Evolutionary conservation across 202 grass and related monocot species (phyloP).

Genomic region (Carex arenaria): DNA sequence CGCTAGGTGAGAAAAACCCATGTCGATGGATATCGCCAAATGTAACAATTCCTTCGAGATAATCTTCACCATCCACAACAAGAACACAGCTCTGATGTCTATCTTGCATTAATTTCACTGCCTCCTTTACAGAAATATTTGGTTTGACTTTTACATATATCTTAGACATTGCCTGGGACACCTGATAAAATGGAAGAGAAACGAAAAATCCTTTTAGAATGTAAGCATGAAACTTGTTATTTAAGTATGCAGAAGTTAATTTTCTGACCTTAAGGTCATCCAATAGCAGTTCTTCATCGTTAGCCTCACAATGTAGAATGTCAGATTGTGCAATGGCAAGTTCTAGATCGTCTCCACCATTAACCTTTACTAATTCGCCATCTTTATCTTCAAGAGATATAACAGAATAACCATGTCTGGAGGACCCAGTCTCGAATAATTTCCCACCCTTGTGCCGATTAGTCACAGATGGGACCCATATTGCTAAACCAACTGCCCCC

Average conservation of each 20-base stretch:
- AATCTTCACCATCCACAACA: slow-evolving; percentile 88
- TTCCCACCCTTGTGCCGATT: slow-evolving; percentile 60
- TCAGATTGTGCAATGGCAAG: slow-evolving; percentile 57
- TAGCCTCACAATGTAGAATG: slow-evolving; percentile 44
- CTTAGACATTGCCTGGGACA: slow-evolving; percentile 89
- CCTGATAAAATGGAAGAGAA: slow-evolving; percentile 45
- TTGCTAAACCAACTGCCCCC: slow-evolving; percentile 97
- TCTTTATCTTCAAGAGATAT: slow-evolving; percentile 48
- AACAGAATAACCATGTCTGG: slow-evolving; percentile 70
- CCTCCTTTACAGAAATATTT: slow-evolving; percentile 58
- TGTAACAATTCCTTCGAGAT: slow-evolving; percentile 92
- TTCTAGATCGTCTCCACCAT: slow-evolving; percentile 68
- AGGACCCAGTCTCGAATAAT: slow-evolving; percentile 37
- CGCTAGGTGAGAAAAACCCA: slow-evolving; percentile 46
- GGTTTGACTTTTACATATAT: slow-evolving; percentile 59
- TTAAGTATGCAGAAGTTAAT: not conserved
- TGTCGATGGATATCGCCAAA: slow-evolving; percentile 68
- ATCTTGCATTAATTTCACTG: slow-evolving; percentile 67
- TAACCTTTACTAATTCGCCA: slow-evolving; percentile 36
- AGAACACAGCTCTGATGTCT: slow-evolving; percentile 88
- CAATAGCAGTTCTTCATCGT: slow-evolving; percentile 73
- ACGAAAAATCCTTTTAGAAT: slow-evolving; percentile 12
- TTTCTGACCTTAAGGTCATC: slow-evolving; percentile 87
- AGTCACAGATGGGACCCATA: slow-evolving; percentile 95
- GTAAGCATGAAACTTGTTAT: not conserved